phyloP scores from a whole-genome alignment of 1,284 basidiomycete genomes.

The Cryptococcus wingfieldii region DNA sequence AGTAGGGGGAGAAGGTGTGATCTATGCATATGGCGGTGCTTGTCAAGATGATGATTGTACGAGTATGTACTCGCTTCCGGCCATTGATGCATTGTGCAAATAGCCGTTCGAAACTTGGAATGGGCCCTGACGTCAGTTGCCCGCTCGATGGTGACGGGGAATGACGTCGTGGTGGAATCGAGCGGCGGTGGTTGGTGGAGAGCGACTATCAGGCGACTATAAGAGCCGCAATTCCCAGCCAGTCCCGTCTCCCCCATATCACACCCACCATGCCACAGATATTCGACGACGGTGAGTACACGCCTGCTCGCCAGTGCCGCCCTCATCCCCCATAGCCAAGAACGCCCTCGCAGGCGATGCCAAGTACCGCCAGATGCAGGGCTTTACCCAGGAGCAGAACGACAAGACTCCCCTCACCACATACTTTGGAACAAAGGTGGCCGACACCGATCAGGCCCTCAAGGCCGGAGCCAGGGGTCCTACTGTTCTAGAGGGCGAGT shows the following conservation, averaged over 20 bases:
- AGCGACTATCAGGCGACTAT: too few relatives aligned
- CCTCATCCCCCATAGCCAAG: slow-evolving; percentile 14
- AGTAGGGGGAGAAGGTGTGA: not conserved
- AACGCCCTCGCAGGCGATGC: slow-evolving; percentile 37
- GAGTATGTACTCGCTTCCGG: not conserved
- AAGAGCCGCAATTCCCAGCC: not conserved
- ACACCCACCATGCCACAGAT: not conserved
- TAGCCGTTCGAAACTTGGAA: not conserved
- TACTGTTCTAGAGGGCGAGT: slow-evolving; percentile 34
- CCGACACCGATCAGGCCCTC: slow-evolving; percentile 43
- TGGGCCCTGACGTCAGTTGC: not conserved
- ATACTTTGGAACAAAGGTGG: slow-evolving; percentile 43
- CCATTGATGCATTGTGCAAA: not conserved
- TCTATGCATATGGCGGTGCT: not conserved
- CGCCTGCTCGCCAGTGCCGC: too few relatives aligned
- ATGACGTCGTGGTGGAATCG: not conserved
- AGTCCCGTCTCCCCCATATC: not conserved
- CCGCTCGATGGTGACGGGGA: not conserved
- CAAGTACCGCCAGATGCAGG: slow-evolving; percentile 39
- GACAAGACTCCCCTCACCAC: slow-evolving; percentile 33
- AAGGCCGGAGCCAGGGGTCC: slow-evolving; percentile 44
- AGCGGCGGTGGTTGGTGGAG: not conserved
- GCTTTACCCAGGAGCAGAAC: slow-evolving; percentile 26
- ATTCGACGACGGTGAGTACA: not conserved
- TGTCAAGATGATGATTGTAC: not conserved